Percentiles rank a stretch among this genome's conserved stretches.
phyloP scores from a whole-genome alignment of 129 eudicot species.

The Artemisia argyi region DNA sequence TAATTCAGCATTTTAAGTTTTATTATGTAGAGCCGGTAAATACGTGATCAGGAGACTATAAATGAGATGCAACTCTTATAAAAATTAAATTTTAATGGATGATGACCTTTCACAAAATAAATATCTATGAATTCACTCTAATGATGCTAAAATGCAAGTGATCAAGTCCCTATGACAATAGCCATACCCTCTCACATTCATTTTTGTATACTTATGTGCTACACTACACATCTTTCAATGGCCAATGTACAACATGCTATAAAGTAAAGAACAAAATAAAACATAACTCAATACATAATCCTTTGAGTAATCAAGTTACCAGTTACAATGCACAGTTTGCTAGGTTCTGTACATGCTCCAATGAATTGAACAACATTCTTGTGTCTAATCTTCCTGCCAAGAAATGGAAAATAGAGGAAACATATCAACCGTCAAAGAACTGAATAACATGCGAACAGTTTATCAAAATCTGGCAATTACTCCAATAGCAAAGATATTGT shows the following conservation, averaged over 20 bases:
- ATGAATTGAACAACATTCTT: constrained; percentile 81
- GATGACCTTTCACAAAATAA: constrained; percentile 3
- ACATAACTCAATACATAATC: neutral
- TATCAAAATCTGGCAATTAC: neutral
- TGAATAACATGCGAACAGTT: neutral
- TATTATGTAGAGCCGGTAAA: neutral
- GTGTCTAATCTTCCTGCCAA: constrained; percentile 67
- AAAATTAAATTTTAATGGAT: neutral
- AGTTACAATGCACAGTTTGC: constrained; percentile 68
- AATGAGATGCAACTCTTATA: neutral
- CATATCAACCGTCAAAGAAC: constrained; percentile 13
- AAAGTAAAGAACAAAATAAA: constrained; percentile 9
- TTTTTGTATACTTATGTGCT: too few species aligned
- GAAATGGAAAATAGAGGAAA: constrained; percentile 10
- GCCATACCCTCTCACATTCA: constrained; percentile 11
- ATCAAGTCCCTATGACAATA: constrained; percentile 9
- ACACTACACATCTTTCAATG: too few species aligned
- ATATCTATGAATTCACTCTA: neutral
- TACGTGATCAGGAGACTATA: neutral
- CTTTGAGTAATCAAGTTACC: constrained; percentile 39
- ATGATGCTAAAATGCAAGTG: constrained; percentile 14
- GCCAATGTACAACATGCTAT: neutral
- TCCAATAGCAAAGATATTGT: constrained; percentile 2
- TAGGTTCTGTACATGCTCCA: constrained; percentile 79
- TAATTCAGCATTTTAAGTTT: neutral